Evolutionary conservation across 2,329 filamentous ascomycete genomes (phyloP), one percentile per base, ranked within the genome.

Genomic region (Aspergillus transmontanensis): DNA sequence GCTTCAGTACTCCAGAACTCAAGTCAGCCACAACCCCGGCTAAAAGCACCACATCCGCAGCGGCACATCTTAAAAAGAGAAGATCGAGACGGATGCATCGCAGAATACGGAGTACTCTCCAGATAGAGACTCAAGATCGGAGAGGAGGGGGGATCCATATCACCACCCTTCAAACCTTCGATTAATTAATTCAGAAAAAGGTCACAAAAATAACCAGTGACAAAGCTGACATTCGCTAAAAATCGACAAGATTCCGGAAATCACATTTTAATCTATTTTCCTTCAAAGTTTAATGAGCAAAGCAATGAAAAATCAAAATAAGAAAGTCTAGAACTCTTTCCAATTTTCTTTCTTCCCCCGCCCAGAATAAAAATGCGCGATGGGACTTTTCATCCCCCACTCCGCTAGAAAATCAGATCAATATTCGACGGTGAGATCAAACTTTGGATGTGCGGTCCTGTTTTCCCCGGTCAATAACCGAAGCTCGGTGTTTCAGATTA

Each of bases 401-500:
- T 30, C 45, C 1, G 16, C 26, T 4, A 19, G 16, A 50, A 50
- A 48, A 30, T 50, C 46, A 50, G 46, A 50, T 50, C 46, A 30
- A 30, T 26, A 26, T 50, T 26, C 26, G 46, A 30, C 23, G 45
- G 45, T 50, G 26, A 26, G 46, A 50, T 50, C 46, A 50, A 50
- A 50, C 23, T 50, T 50, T 50, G 26, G 46, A 26, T 50, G 32
- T 54, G 28, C 30, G 28, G 32, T 54, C 32, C 28, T 54, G 30
- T 23, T 53, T 32, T 36, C 50, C 50, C 50, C 32, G 50, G 50
- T 36, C 50, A 54, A 54, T 54, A 54, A 36, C 50, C 50, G 50
- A 54, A 32, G 30, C 30, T 54, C 50, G 50, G 50, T 54, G 50
- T 54, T 54, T 54, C 50, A 54, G 16, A 23, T 54, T 34, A 54